phyloP scores from a whole-genome alignment of 495 filamentous ascomycete species.

The Cryomyces minteri region DNA sequence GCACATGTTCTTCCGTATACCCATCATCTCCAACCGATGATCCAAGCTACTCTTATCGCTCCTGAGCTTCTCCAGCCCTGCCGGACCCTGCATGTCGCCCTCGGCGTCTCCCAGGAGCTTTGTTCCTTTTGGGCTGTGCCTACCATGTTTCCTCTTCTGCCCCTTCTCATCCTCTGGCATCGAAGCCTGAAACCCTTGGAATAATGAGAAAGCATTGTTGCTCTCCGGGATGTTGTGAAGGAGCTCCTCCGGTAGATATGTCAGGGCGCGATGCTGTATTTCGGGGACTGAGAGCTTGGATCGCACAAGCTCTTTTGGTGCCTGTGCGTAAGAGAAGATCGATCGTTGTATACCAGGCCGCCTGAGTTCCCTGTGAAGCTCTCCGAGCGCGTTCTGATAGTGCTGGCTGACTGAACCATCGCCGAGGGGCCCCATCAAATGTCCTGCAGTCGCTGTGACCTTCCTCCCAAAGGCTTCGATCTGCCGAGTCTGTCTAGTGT shows the following conservation, averaged over 20 bases:
- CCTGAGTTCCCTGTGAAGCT: slow-evolving; percentile 73
- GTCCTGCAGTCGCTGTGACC: slow-evolving; percentile 82
- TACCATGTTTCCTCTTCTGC: slow-evolving; percentile 44
- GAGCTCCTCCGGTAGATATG: slow-evolving; percentile 80
- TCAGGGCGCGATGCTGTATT: slow-evolving; percentile 85
- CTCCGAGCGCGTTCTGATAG: slow-evolving; percentile 75
- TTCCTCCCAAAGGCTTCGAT: slow-evolving; percentile 88
- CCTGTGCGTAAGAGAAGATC: slow-evolving; percentile 66
- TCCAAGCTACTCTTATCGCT: slow-evolving; percentile 59
- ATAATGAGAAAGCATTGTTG: slow-evolving; percentile 73
- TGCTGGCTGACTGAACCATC: slow-evolving; percentile 40
- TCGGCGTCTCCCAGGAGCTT: slow-evolving; percentile 49
- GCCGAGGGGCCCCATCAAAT: slow-evolving; percentile 55
- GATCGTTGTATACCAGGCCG: slow-evolving; percentile 68
- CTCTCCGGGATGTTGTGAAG: slow-evolving; percentile 72
- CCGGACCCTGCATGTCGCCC: slow-evolving; percentile 32
- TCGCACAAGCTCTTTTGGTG: slow-evolving; percentile 80
- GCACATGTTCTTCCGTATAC: slow-evolving; percentile 92
- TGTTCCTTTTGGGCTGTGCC: slow-evolving; percentile 49
- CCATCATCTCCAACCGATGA: slow-evolving; percentile 77
- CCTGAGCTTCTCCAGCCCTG: slow-evolving; percentile 48
- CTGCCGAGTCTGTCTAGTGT: slow-evolving; percentile 47
- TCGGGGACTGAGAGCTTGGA: slow-evolving; percentile 81
- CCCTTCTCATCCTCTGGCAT: slow-evolving; percentile 56
- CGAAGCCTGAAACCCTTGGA: slow-evolving; percentile 89